These are phyloP conservation scores for Leccinum griseonigrum DNA, from an alignment of 1,284 basidiomycete genomes.

Conservation along the genomic window DNA sequence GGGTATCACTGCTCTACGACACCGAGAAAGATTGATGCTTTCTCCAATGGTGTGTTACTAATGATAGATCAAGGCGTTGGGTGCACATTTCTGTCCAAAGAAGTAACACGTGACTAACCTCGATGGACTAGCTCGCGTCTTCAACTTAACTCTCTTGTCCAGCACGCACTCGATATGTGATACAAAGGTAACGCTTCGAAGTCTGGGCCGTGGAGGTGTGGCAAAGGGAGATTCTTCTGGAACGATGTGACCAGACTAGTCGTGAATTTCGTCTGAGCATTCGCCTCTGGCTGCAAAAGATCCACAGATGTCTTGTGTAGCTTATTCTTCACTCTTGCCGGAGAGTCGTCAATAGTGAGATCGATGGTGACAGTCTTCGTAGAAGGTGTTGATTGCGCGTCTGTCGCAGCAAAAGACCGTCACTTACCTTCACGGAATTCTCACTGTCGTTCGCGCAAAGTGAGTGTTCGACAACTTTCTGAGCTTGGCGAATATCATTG, in stretches of 20 bases:
- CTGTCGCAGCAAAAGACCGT: neutral
- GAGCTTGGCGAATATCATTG: neutral
- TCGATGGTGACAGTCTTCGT: constrained; percentile 21
- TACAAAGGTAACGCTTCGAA: constrained; percentile 29
- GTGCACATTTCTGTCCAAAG: neutral
- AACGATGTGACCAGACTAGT: neutral
- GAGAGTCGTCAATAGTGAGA: constrained; percentile 26
- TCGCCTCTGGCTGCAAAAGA: neutral
- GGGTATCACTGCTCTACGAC: constrained; percentile 5
- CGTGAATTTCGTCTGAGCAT: neutral
- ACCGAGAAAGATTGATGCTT: constrained; percentile 2
- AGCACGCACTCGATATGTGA: constrained; percentile 24
- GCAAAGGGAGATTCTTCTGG: constrained; percentile 1
- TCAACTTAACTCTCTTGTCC: constrained; percentile 1
- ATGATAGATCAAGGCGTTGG: neutral
- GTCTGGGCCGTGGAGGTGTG: constrained; percentile 9
- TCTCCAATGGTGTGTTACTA: neutral
- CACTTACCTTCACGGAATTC: constrained; percentile 13
- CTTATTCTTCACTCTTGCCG: constrained; percentile 6
- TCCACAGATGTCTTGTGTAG: neutral
- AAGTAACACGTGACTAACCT: constrained; percentile 5
- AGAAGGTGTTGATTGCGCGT: constrained; percentile 8
- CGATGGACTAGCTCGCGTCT: constrained; percentile 1
- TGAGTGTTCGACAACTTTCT: neutral
- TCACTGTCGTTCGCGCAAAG: constrained; percentile 4